Conservation (phyloP, 352 stramenopile genomes). For the Saprolegnia parasitica region DNA sequence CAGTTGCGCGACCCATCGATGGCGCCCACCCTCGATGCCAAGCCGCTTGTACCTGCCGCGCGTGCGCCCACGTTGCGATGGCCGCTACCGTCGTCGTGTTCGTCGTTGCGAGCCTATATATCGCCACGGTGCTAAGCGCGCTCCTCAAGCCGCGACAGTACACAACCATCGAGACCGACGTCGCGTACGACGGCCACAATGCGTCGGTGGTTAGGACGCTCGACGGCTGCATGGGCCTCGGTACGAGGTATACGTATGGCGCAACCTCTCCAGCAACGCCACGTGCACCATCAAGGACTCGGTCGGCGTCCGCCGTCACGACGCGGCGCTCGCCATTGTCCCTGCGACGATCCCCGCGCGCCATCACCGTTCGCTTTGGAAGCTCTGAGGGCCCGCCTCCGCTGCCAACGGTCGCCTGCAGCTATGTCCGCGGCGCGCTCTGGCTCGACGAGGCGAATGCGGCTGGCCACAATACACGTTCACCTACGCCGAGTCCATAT, state of each 20-base stretch:
- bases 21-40: too few relatives aligned
- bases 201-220: not conserved
- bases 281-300: slow-evolving; percentile 7
- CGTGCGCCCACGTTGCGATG: too few relatives aligned
- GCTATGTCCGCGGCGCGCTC: not conserved
- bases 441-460: not conserved
- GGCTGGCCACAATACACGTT: not conserved
- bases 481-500: not conserved
- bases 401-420: not conserved
- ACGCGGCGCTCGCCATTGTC: not conserved
- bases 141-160: not conserved
- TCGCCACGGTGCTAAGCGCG: not conserved
- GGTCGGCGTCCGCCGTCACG: not conserved
- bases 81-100: not conserved
- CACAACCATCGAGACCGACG: not conserved
- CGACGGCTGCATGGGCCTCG: not conserved
- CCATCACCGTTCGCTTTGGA: not conserved
- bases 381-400: not conserved
- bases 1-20: not conserved
- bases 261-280: not conserved
- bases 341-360: not conserved
- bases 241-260: not conserved
- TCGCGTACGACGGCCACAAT: not conserved
- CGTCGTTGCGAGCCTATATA: not conserved
- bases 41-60: too few relatives aligned